These are phyloP conservation scores for Volutella citrinella DNA, from an alignment of 2,329 filamentous ascomycete species.

Conservation along the genomic window DNA sequence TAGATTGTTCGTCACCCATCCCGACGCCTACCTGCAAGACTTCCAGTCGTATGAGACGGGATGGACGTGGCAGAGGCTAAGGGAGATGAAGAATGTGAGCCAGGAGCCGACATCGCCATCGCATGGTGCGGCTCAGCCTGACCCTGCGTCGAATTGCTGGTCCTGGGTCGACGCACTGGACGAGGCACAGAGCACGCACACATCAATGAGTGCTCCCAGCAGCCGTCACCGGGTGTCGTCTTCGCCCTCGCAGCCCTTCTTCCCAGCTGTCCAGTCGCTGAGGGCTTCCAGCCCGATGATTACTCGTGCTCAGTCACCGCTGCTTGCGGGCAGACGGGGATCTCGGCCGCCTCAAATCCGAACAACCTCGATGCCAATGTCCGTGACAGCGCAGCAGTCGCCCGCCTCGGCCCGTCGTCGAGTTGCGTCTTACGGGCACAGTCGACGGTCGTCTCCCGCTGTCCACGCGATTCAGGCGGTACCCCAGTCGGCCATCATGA, in stretches of 20 bases:
- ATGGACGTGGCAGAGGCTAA: constrained; percentile 71
- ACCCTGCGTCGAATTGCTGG: constrained; percentile 62
- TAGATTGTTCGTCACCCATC: constrained; percentile 72
- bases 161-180: constrained; percentile 64
- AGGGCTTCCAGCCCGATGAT: constrained; percentile 30
- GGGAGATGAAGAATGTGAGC: constrained; percentile 58
- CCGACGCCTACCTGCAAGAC: constrained; percentile 71
- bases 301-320: constrained; percentile 39
- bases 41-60: constrained; percentile 47
- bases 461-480: constrained; percentile 19
- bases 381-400: constrained; percentile 35
- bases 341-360: constrained; percentile 49
- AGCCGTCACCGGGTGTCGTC: constrained; percentile 39
- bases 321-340: constrained; percentile 35
- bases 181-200: constrained; percentile 45
- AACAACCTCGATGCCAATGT: constrained; percentile 50
- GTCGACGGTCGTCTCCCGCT: constrained; percentile 30
- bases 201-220: constrained; percentile 40
- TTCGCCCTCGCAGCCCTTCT: constrained; percentile 37
- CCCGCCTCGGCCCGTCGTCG: constrained; percentile 42
- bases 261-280: constrained; percentile 21
- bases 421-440: constrained; percentile 41
- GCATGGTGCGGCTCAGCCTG: constrained; percentile 30
- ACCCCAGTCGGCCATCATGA: constrained; percentile 32
- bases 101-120: constrained; percentile 40